Base-by-base conservation (phyloP, 1,284 basidiomycete species). In the Leucoagaricus sp. region DNA sequence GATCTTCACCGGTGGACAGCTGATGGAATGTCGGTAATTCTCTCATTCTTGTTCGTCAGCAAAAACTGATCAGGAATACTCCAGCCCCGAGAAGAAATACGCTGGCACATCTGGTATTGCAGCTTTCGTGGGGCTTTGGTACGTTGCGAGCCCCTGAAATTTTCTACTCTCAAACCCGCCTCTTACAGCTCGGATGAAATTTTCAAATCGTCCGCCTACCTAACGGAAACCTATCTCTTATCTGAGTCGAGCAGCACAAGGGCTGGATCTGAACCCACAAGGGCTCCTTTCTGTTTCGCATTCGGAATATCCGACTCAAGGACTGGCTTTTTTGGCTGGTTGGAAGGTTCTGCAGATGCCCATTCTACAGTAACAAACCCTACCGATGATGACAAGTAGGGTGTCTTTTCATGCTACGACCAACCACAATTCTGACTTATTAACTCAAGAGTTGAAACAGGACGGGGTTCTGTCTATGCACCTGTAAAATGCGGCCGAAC, bases 71-170 rank as follows among this genome's bases (percentile, higher is more conserved):
- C 17, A 13, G 5, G 31, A 9, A 12, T 31, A 9, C 47, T 6
- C 1, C 52, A 86, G 82, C 34, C 80, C 80, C 0, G 78, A 80
- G 57, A 68, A 73, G 54, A 88, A 89, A 65, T 89, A 89, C 61
- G 75, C 78, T 38, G 79, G 78, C 17, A 82, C 81, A 0, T 79
- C 85, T 59, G 88, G 85, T 1, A 77, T 82, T 9, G 77, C 86
- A 2, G 89, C 89, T 0, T 84, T 88, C 61, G 75, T 89, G 17
- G 85, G 84, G 3, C 67, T 88, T 34, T 83, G 79, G 88, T 88
- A 57, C 41, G 80, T 71, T 23, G 6, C 19, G 15, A 38, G 9
- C 21, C 48, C 25, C 40, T 25, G 49, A 33, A 48, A 19, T 40
- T 50, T 54, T 29, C 48, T 23, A 21, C 25, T 40, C 50, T 38